phyloP scores from a whole-genome alignment of 257 asterid species.

The Ocimum tenuiflorum region DNA sequence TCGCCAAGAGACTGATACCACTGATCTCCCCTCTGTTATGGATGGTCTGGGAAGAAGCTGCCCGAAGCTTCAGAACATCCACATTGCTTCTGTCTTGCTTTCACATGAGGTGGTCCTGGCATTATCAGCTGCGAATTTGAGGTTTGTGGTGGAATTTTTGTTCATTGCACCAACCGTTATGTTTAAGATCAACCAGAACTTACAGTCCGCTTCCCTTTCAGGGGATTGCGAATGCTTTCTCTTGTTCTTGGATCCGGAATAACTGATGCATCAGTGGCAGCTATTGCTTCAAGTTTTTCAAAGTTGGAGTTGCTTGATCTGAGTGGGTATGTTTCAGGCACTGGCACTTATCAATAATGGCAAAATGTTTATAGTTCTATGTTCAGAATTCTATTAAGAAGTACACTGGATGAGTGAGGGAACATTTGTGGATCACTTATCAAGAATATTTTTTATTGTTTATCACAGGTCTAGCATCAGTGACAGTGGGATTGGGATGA shows the following conservation, averaged over 20 bases:
- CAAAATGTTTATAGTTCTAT: neutral
- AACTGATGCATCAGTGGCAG: constrained; percentile 97
- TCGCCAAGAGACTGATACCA: constrained; percentile 67
- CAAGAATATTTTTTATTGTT: constrained; percentile 15
- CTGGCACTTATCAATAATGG: neutral
- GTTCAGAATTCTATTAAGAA: no score
- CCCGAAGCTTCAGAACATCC: constrained; percentile 76
- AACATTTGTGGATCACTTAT: neutral
- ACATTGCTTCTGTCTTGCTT: constrained; percentile 65
- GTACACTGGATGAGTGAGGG: no score
- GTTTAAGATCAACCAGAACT: neutral
- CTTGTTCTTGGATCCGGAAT: constrained; percentile 88
- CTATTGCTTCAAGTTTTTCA: constrained; percentile 74
- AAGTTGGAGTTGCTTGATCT: constrained; percentile 86
- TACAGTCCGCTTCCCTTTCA: constrained; percentile 23
- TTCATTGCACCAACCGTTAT: neutral
- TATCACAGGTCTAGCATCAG: constrained; percentile 77
- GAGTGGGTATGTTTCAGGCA: constrained; percentile 68
- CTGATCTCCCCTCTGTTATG: constrained; percentile 61
- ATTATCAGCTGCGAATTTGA: constrained; percentile 71
- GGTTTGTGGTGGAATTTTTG: constrained; percentile 34
- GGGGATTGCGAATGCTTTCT: constrained; percentile 89
- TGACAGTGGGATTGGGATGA: constrained; percentile 93
- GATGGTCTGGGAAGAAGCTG: constrained; percentile 76
- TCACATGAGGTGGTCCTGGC: constrained; percentile 85